A percentile compares a stretch with the other conserved stretches of the same genome.
These are phyloP conservation scores for Globisporangium okanoganense DNA, from an alignment of 352 stramenopile genomes.

Conservation along the genomic window DNA sequence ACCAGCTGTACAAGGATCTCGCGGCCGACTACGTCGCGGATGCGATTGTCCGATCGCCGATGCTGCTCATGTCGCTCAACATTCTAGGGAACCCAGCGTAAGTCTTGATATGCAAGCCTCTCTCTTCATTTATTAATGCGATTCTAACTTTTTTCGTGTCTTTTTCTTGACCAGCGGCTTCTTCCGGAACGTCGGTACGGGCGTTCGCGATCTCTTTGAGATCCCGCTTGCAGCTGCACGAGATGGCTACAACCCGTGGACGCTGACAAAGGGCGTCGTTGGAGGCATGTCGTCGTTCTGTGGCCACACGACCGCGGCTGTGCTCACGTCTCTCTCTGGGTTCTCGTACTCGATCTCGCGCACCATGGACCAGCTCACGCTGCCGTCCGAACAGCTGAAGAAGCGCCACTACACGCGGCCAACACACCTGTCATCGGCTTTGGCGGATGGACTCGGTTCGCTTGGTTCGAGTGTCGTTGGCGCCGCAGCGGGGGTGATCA, in stretches of 20 bases:
- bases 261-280: slow-evolving; percentile 66
- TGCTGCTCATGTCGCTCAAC: slow-evolving; percentile 84
- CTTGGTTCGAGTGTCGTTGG: slow-evolving; percentile 75
- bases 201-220: slow-evolving; percentile 74
- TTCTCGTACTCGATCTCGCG: slow-evolving; percentile 81
- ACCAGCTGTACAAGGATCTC: slow-evolving; percentile 81
- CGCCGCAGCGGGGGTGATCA: slow-evolving; percentile 70
- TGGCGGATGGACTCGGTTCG: slow-evolving; percentile 61
- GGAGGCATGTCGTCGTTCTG: slow-evolving; percentile 67
- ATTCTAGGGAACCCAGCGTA: slow-evolving; percentile 85
- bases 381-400: slow-evolving; percentile 55
- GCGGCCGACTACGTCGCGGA: slow-evolving; percentile 81
- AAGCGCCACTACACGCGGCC: slow-evolving; percentile 63
- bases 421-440: slow-evolving; percentile 54
- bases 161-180: slow-evolving; percentile 45
- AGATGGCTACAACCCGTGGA: slow-evolving; percentile 77
- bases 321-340: slow-evolving; percentile 67
- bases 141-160: slow-evolving; percentile 3
- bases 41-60: slow-evolving; percentile 67
- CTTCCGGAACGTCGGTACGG: slow-evolving; percentile 60
- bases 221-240: slow-evolving; percentile 62
- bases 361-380: slow-evolving; percentile 77
- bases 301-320: slow-evolving; percentile 63
- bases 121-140: not conserved
- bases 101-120: slow-evolving; percentile 6